Evolutionary conservation across 1,139 yeast genomes (phyloP), one percentile per base, ranked within the genome.

Genomic region (Lodderomyces orthopsilosis): DNA sequence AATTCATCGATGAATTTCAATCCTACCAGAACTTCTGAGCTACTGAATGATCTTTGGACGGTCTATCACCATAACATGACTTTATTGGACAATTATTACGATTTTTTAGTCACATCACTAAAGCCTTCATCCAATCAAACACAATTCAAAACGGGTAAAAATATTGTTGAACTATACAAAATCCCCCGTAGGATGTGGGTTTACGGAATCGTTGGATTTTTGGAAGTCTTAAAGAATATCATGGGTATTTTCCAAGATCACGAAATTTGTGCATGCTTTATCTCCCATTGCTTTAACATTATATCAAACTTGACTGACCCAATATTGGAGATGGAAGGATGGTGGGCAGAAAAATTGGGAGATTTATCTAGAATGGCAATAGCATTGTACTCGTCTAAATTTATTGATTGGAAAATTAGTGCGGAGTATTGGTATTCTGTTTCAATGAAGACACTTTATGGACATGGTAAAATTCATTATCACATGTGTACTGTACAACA

Each of bases 401-500:
- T 80, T 55, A 84, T 85, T 53, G 93, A 85, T 59, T 85, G 94
- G 94, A 85, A 85, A 59, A 62, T 81, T 32, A 78, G 88, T 51
- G 85, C 93, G 1, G 89, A 85, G 57, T 77, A 78, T 59, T 85
- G 94, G 94, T 85, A 85, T 56, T 73, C 79, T 27, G 72, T 78
- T 23, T 79, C 91, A 9, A 77, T 84, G 80, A 77, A 79, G 52
- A 79, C 85, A 9, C 78, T 81, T 48, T 84, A 81, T 59, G 90
- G 93, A 1, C 89, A 83, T 56, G 94, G 94, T 1, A 85, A 85
- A 58, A 75, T 85, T 12, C 85, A 85, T 55, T 85, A 85, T 55
- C 94, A 85, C 57, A 83, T 84, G 79, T 85, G 91, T 43, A 85
- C 94, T 0, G 93, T 85, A 3, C 91, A 85, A 57, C 85, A 81